Percentiles rank a stretch among this genome's conserved stretches.
Conservation (phyloP, 805 yeast species). For the Wickerhamomyces sydowiorum region DNA sequence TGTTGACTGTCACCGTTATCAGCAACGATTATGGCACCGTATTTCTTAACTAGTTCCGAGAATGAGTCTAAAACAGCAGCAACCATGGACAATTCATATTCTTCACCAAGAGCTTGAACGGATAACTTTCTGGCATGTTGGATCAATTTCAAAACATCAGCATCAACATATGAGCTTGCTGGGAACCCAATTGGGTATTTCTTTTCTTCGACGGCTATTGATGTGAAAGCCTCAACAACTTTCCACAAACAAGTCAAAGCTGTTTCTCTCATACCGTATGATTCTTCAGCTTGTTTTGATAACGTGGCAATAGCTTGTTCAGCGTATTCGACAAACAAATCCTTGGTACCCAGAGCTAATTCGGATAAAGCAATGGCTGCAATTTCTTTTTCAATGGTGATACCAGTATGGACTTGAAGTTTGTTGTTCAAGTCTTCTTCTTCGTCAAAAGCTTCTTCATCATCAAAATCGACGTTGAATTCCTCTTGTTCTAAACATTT, state of each 20-base stretch:
- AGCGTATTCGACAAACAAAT: constrained; percentile 70
- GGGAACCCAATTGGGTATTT: constrained; percentile 62
- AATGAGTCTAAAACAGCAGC: constrained; percentile 70
- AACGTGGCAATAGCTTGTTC: constrained; percentile 62
- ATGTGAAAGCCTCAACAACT: constrained; percentile 65
- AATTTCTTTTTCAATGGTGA: constrained; percentile 92
- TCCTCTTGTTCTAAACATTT: constrained; percentile 84
- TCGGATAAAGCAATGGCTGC: constrained; percentile 90
- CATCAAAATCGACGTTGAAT: constrained; percentile 58
- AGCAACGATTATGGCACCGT: constrained; percentile 68
- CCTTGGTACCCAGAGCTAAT: constrained; percentile 82
- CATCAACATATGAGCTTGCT: constrained; percentile 52
- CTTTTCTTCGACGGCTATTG: constrained; percentile 41
- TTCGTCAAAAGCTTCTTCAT: constrained; percentile 43
- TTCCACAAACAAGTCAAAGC: constrained; percentile 82
- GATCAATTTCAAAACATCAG: constrained; percentile 51
- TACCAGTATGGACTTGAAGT: constrained; percentile 86
- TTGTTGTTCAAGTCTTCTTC: constrained; percentile 65
- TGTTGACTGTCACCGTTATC: constrained; percentile 51
- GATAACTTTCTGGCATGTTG: constrained; percentile 64
- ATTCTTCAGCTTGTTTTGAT: constrained; percentile 70
- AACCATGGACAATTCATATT: constrained; percentile 80
- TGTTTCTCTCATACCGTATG: constrained; percentile 87
- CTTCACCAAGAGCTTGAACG: constrained; percentile 59
- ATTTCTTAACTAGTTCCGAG: constrained; percentile 56